Evolutionary conservation across 345 rosid species (phyloP), one percentile per base, ranked within the genome.

Genomic region (Dovyalis caffra): DNA sequence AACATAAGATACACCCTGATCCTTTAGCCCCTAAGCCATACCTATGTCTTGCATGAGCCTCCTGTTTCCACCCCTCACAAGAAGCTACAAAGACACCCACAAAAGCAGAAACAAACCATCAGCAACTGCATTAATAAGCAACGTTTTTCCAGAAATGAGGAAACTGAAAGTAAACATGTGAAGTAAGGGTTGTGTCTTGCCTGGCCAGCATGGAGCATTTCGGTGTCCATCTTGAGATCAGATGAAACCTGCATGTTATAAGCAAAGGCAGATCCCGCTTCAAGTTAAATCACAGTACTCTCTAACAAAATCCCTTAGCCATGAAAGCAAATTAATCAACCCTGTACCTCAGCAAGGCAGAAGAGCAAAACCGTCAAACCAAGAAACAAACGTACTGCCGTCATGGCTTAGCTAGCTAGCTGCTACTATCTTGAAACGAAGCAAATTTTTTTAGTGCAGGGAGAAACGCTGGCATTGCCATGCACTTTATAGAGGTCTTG

Each of bases 11-110:
- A 51, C 23, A 51, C 23, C n/a, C 10, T 12, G 10, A 37, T 12
- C 43, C 57, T 51, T 51, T 20, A 21, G n/a, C 21, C 2, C 57
- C 57, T 18, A 18, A 21, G 8, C n/a, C 60, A 15, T 68, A 83
- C 86, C 86, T 51, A 83, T 72, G 18, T 83, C 78, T 66, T 80
- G 86, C 86, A 83, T 80, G 3, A 80, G 80, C 75, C 84, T 77
- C 23, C 86, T 83, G 76, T 66, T 80, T 31, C 66, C 80, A 71
- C 72, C 84, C 68, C 64, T 77, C 18, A 80, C 82, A 35, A 72
- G 15, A 67, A 72, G 57, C 76, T 79, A 68, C 23, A 10, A 6
- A 8, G 35, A 26, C 21, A 53, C 16, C 9, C 7, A 8, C 6
- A 20, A 6, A 8, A 0, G 40, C 23, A 34, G 28, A 35, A 64